Evolutionary conservation across 75 land plant species (phyloP), one percentile per base, ranked within the genome.

Genomic region (Chamaecyparis obtusa): DNA sequence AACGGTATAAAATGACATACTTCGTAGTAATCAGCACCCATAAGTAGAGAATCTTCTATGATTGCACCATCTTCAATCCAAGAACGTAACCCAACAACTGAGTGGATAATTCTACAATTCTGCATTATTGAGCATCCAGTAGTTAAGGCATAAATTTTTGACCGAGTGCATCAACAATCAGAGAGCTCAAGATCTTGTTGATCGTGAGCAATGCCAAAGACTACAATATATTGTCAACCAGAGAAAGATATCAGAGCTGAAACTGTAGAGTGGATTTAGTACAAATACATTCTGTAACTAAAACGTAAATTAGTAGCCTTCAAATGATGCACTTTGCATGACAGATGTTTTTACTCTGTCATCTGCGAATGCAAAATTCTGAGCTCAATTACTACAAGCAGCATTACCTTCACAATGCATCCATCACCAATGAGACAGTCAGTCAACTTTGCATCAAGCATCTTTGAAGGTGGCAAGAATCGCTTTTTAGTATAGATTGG

Each of bases 341-440:
- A 6, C 32, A 80, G 27, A 44, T 43, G 27, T 10, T 44, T 8
- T 7, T 80, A 80, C 46, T 79, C 9, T 48, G 2, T 77, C 60
- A 57, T 19, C 24, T 80, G 7, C 46, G 6, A 80, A 41, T 80
- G 48, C 44, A 79, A 79, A 21, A 44, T 35, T 43, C 46, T 27
- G 49, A 41, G 39, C 13, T 41, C 10, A 84, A 7, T 21, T 17
- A 24, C 21, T 32, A 21, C 10, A 60, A 84, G 36, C 44, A 33
- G 11, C 33, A 93, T 85, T 89, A 96, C 97, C 86, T 93, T 90
- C 46, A 97, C 64, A 36, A 93, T 83, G 86, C 99, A 97, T 32
- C 99, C 99, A 88, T 95, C 99, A 51, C 97, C 99, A 86, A 97
- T 93, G 56, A 97, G 90, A 89, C 95, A 92, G 77, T 95, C 96